Evolutionary conservation across 345 rosid species (phyloP), one percentile per base, ranked within the genome.

Genomic region (Aethionema arabicum): DNA sequence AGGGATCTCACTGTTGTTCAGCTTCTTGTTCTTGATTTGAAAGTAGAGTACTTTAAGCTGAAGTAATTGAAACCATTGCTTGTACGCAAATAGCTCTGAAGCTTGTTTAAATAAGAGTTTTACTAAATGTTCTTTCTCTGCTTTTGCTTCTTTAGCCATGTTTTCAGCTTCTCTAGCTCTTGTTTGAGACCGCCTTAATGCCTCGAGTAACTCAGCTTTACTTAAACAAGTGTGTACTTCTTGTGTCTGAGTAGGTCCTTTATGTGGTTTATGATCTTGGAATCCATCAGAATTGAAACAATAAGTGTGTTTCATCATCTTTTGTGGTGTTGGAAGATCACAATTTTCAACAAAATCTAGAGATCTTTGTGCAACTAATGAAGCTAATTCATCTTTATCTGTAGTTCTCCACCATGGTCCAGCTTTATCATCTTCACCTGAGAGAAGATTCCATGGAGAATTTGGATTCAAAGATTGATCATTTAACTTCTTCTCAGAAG

Each of bases 151-250:
- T 75, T 82, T 74, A n/a, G 93, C 99, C 46, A 86, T 86, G 47
- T 79, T 83, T 72, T 95, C 99, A 4, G 99, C 97, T 78, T 95
- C 90, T 72, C 99, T 86, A 32, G 99, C 97, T 14, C 99, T 86
- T 8, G 99, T 88, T 77, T 95, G 99, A 39, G 99, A 95, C 67
- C 77, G 96, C 32, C 95, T 37, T 29, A 95, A 79, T 32, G 99
- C 99, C 75, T 90, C 97, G 66, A 95, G 56, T 8, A 95, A 78
- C 84, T 82, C 78, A 21, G 86, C 76, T 73, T 86, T 93, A 73
- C 79, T 75, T 47, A 88, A 72, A 48, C 74, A 21, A 21, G 27
- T 21, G 27, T 21, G 27, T 21, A 21, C 27, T 21, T 21, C 27
- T 21, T 21, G 27, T 21, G 27, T 21, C 27, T 21, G 27, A 21